These are phyloP conservation scores for Trichosporon ovoides DNA, from an alignment of 1,284 basidiomycete genomes.

Conservation along the genomic window DNA sequence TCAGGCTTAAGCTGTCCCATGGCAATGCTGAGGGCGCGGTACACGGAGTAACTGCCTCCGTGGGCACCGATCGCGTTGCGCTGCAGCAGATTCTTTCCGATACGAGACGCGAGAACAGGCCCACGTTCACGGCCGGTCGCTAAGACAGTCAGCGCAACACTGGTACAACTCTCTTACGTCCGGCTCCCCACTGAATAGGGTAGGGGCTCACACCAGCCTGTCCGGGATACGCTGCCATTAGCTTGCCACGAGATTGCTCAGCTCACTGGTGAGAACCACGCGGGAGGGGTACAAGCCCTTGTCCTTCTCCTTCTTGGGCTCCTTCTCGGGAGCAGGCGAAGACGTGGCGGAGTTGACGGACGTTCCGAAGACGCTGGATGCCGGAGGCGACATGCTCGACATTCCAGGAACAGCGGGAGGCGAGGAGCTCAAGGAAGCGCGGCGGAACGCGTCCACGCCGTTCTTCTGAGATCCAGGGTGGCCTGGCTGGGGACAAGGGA, in stretches of 20 bases:
- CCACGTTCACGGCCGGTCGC: conserved; percentile 56
- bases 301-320: conserved; percentile 15
- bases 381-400: neutral
- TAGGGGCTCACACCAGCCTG: conserved; percentile 70
- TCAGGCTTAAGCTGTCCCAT: conserved; percentile 80
- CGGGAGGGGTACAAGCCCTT: conserved; percentile 36
- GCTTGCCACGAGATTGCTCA: neutral
- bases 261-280: conserved; percentile 40
- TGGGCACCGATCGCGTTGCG: conserved; percentile 94
- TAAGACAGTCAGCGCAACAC: conserved; percentile 8
- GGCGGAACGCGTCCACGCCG: conserved; percentile 15
- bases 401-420: conserved; percentile 3
- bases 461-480: neutral
- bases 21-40: conserved; percentile 83
- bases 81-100: conserved; percentile 75
- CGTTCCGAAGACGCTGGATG: conserved; percentile 8
- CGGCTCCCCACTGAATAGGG: conserved; percentile 75
- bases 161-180: conserved; percentile 50
- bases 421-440: conserved; percentile 10
- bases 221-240: conserved; percentile 59
- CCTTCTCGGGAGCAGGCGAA: conserved; percentile 17
- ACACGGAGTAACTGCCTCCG: conserved; percentile 89
- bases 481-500: conserved; percentile 6
- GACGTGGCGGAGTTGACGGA: neutral
- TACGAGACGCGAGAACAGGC: conserved; percentile 82